These are phyloP conservation scores for Pythium brassicae DNA, from an alignment of 352 stramenopile genomes.

Conservation along the genomic window DNA sequence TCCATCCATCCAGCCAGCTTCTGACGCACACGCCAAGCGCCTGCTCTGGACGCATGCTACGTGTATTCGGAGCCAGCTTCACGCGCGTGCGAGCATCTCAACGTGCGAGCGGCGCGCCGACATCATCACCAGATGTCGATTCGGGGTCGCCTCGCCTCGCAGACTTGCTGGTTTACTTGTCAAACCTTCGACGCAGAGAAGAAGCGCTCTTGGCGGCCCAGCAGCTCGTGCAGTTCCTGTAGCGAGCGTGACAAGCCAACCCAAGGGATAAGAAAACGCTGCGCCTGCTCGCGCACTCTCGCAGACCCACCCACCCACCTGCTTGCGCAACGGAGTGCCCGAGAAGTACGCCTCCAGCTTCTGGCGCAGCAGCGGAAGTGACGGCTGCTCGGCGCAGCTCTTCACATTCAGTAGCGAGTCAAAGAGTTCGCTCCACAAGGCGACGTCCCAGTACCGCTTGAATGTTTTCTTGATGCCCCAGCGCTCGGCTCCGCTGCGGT, in stretches of 20 bases:
- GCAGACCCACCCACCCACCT: slow-evolving; percentile 22
- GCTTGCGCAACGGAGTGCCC: slow-evolving; percentile 30
- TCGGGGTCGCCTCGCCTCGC: background rate
- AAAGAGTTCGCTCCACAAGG: slow-evolving; percentile 74
- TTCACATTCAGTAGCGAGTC: slow-evolving; percentile 65
- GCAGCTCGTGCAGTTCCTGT: slow-evolving; percentile 52
- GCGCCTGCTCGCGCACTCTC: background rate
- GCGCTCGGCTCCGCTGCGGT: slow-evolving; percentile 15
- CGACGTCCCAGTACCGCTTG: slow-evolving; percentile 79
- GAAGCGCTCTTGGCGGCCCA: slow-evolving; percentile 52
- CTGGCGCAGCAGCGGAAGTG: slow-evolving; percentile 33
- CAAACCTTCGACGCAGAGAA: slow-evolving; percentile 36
- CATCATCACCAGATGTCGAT: background rate
- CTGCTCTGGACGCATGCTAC: background rate
- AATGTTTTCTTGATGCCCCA: slow-evolving; percentile 56
- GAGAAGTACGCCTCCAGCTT: slow-evolving; percentile 55
- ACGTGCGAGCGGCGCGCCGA: background rate
- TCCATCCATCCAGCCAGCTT: background rate
- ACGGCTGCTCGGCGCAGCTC: slow-evolving; percentile 64
- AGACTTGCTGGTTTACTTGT: background rate
- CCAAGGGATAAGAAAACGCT: slow-evolving; percentile 5
- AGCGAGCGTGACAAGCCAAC: background rate
- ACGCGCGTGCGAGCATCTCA: background rate
- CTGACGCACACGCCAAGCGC: background rate
- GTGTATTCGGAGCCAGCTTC: background rate